Conservation (phyloP, 176 grass and related monocot species). For the Aegilops bicornis region DNA sequence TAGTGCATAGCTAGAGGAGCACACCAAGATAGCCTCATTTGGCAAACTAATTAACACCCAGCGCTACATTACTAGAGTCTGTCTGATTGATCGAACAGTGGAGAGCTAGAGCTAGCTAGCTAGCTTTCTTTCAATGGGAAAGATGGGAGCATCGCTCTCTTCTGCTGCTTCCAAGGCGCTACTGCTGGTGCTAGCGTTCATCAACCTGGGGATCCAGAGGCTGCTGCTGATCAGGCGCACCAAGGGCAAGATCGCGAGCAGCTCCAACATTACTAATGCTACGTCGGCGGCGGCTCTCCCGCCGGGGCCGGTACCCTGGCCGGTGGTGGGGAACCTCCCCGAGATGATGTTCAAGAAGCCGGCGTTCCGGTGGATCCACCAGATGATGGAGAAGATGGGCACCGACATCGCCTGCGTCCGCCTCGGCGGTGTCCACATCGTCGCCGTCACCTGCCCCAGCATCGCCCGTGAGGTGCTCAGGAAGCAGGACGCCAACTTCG, state of each 20-base stretch:
- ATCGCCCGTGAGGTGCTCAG: slow-evolving; percentile 47
- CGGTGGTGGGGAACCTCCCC: slow-evolving; percentile 33
- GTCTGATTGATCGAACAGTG: too few species aligned
- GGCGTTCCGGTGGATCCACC: slow-evolving; percentile 42
- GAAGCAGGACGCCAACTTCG: slow-evolving; percentile 47
- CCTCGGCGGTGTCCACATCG: slow-evolving; percentile 33
- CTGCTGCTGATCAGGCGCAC: background rate
- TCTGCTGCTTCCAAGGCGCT: background rate
- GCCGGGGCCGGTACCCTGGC: slow-evolving; percentile 43
- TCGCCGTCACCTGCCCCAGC: slow-evolving; percentile 42
- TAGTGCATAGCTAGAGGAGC: too few species aligned
- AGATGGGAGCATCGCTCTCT: background rate
- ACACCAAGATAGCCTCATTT: too few species aligned
- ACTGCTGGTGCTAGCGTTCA: background rate
- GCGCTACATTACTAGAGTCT: too few species aligned
- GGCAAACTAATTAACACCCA: too few species aligned
- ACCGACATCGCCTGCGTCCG: slow-evolving; percentile 47
- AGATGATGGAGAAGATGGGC: slow-evolving; percentile 20
- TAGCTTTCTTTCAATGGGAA: background rate
- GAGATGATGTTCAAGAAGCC: slow-evolving; percentile 32
- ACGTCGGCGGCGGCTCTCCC: background rate
- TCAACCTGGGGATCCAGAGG: background rate
- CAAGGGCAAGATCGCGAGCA: background rate
- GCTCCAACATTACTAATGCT: too few species aligned
- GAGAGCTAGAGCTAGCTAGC: background rate